Evolutionary conservation across 805 yeast genomes (phyloP), one percentile per base, ranked within the genome.

Genomic region (Wickerhamomyces strasburgensis): DNA sequence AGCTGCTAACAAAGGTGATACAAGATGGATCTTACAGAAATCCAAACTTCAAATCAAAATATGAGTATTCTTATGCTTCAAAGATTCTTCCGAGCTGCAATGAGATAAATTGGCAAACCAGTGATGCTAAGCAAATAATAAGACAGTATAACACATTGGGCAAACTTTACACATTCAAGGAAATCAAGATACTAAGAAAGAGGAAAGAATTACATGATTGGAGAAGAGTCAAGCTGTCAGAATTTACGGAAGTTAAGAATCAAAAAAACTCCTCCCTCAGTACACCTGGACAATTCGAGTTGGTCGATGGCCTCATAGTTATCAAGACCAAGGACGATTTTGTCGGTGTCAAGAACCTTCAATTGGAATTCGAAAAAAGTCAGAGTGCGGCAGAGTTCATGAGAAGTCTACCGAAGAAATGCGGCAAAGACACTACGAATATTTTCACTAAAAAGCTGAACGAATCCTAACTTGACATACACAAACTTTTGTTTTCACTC

Each of bases 81-180:
- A 82, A 78, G 50, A 65, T 84, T 19, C 49, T 58, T 1, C 59
- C 74, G 0, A 36, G 49, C 1, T 69, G 66, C 56, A 53, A 61
- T 6, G 63, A 65, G 27, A 62, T 81, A 3, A 28, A 61, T 4
- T 84, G 90, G 87, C 19, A 40, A 1, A 34, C 32, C 2, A 43
- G 32, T 3, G 42, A 67, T 4, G 48, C 77, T 0, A 39, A 53
- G 1, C 56, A 62, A 6, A 60, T 82, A 1, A 38, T 64, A 6
- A 62, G 77, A 25, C 55, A 67, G 28, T 51, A 54, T 27, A 71
- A 70, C 38, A 76, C 80, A 0, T 51, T 84, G 33, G 90, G 89
- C 0, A 68, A 77, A 0, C 44, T 82, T 11, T 67, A 62, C 48
- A 62, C 84, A 1, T 71, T 59, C 46, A 68, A 62, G 29, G 64